phyloP scores from a whole-genome alignment of 441 rosid species.

The Hura crepitans region DNA sequence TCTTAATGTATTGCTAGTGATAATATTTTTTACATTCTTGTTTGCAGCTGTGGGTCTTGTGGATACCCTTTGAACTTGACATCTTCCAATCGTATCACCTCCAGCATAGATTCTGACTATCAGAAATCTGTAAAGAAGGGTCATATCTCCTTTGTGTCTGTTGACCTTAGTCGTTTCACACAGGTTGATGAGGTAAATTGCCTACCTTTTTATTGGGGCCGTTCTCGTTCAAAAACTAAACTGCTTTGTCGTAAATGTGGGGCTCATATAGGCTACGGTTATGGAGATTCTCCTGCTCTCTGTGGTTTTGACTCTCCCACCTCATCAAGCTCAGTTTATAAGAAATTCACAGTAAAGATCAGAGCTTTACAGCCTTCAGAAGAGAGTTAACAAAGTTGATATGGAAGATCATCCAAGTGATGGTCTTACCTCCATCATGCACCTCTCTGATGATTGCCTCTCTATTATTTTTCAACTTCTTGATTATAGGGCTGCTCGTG shows the following conservation, averaged over 20 bases:
- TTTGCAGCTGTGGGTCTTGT: conserved; percentile 62
- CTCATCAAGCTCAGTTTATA: conserved; percentile 37
- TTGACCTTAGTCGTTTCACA: conserved; percentile 65
- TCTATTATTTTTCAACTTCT: conserved; percentile 47
- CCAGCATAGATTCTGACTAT: conserved; percentile 37
- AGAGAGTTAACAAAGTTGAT: conserved; percentile 33
- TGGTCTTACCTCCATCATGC: conserved; percentile 33
- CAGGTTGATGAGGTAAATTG: conserved; percentile 63
- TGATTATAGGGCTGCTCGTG: conserved; percentile 39
- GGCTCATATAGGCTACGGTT: conserved; percentile 54
- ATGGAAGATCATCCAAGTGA: conserved; percentile 41
- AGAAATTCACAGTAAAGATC: conserved; percentile 46
- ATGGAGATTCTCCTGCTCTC: conserved; percentile 48
- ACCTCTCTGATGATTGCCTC: conserved; percentile 69
- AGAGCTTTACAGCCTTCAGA: conserved; percentile 53
- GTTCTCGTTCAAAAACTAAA: conserved; percentile 45
- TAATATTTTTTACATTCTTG: conserved; percentile 6
- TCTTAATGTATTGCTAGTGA: conserved; percentile 5
- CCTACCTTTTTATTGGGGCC: conserved; percentile 46
- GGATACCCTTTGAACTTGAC: conserved; percentile 55
- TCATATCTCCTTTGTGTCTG: conserved; percentile 38
- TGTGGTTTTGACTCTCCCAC: conserved; percentile 54
- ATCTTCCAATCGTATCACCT: conserved; percentile 41
- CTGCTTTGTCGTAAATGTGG: conserved; percentile 67
- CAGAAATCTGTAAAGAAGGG: conserved; percentile 52